Evolutionary conservation across 2,329 filamentous ascomycete species (phyloP).

Genomic region (Penicillium nordicum): DNA sequence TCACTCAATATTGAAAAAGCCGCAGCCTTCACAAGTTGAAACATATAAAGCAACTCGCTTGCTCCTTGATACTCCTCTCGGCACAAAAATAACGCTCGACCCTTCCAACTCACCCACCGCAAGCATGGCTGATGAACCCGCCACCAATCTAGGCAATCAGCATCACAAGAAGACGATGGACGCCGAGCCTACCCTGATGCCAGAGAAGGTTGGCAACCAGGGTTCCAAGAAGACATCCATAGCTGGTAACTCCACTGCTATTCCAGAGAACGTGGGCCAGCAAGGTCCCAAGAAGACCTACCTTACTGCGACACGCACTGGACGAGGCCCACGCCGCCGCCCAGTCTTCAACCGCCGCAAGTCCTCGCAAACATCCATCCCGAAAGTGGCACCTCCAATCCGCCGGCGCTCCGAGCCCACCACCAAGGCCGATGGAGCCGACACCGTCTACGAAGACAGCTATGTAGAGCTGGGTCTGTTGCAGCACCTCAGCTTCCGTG

Average conservation of each 20-base stretch:
- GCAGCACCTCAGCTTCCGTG: constrained; percentile 9
- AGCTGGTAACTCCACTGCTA: not conserved
- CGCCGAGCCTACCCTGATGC: not conserved
- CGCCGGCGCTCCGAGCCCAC: constrained; percentile 54
- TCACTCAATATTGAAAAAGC: constrained; percentile 42
- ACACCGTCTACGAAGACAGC: constrained; percentile 4
- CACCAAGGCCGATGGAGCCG: not conserved
- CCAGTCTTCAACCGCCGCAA: constrained; percentile 35
- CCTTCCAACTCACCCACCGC: constrained; percentile 26
- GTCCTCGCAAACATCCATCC: constrained; percentile 32
- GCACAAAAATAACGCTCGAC: constrained; percentile 26
- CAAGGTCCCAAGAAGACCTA: constrained; percentile 29
- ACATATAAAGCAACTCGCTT: constrained; percentile 32
- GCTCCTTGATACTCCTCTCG: constrained; percentile 26
- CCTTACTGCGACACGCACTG: constrained; percentile 26
- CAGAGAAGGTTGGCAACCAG: constrained; percentile 6
- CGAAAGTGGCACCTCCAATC: constrained; percentile 69
- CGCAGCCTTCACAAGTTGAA: constrained; percentile 25
- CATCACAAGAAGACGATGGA: constrained; percentile 25
- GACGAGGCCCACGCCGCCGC: constrained; percentile 28
- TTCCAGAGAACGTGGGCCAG: not conserved
- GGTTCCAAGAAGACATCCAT: constrained; percentile 27
- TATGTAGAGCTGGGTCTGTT: constrained; percentile 3
- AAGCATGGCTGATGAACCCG: constrained; percentile 7
- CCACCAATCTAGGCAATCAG: not conserved